Conservation (phyloP, 208 protist species). For the Acanthamoeba castellanii region DNA sequence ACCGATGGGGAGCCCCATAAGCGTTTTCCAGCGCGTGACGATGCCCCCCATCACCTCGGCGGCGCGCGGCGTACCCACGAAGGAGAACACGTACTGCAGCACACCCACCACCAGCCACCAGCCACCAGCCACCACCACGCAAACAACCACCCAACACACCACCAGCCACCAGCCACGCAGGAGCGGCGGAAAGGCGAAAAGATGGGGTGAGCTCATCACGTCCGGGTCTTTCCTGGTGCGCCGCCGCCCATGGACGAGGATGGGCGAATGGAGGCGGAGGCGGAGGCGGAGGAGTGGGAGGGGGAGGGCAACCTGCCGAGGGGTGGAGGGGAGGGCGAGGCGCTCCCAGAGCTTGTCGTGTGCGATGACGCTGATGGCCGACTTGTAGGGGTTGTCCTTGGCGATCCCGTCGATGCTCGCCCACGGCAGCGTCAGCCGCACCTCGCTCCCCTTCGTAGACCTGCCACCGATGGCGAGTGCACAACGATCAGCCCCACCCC, state of each 20-base stretch:
- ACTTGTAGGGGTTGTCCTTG: slow-evolving; percentile 44
- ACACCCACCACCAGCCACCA: too few species aligned
- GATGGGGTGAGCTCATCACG: too few species aligned
- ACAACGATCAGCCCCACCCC: not conserved
- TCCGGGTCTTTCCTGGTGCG: too few species aligned
- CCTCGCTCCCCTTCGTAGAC: slow-evolving; percentile 27
- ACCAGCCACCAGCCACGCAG: too few species aligned
- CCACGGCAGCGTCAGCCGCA: slow-evolving; percentile 17
- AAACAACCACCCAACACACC: not conserved
- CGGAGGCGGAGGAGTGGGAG: not conserved
- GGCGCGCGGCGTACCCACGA: not conserved
- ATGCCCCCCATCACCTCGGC: not conserved
- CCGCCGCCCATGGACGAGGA: too few species aligned
- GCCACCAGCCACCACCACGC: not conserved
- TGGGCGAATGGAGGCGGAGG: too few species aligned
- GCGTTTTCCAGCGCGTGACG: not conserved
- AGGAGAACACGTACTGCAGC: slow-evolving; percentile 20
- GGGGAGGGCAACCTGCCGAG: not conserved
- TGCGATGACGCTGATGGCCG: slow-evolving; percentile 1
- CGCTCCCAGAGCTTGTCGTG: not conserved
- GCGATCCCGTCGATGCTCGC: not conserved
- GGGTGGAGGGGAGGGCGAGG: not conserved
- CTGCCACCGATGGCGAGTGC: not conserved
- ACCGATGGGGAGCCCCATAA: not conserved
- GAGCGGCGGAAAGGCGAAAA: too few species aligned